Base-by-base conservation (phyloP, 768 basidiomycete genomes). In the Mrakia frigida region DNA sequence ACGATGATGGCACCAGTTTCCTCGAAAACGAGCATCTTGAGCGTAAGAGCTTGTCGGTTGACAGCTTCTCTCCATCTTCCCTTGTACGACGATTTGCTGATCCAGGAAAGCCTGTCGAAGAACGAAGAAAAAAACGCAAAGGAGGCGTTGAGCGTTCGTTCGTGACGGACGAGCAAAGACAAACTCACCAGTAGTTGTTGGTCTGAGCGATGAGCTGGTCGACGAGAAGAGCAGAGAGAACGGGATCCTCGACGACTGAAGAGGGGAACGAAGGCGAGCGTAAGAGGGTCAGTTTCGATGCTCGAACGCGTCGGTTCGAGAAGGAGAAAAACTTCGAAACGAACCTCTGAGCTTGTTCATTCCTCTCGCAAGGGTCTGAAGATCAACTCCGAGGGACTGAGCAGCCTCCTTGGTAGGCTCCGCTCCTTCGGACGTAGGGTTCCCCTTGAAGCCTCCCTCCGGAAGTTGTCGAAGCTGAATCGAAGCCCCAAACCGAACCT, bases 51-150 rank as follows among this genome's bases (percentile, higher is more conserved):
- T 75, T 92, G 94, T 33, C 95, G 88, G 81, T 93, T 89, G 7
- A 98, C 94, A 2, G 91, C 90, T 82, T 99, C 97, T 80, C 95
- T 91, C 97, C 97, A 99, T 23, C 93, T 88, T 0, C 96, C 97
- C 21, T 87, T 87, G 83, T 99, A 99, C 0, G 91, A 93, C 46
- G 91, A 93, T 79, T 88, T 87, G n/a, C 88, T 86, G 80, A 97
- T 90, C 95, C 95, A 98, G 31, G 88, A 85, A 78, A 89, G 89
- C 56, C 56, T 56, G 56, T n/a, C n/a, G n/a, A n/a, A n/a, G n/a
- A n/a, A n/a, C 52, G 56, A 28, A 28, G n/a, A 56, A 25, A 10
- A 94, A 94, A 98, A 82, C n/a, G n/a, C n/a, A n/a, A n/a, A n/a
- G n/a, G n/a, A n/a, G n/a, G n/a, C n/a, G n/a, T n/a, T n/a, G 92